Evolutionary conservation across 352 stramenopile species (phyloP).

Genomic region (Phytophthora idaei): DNA sequence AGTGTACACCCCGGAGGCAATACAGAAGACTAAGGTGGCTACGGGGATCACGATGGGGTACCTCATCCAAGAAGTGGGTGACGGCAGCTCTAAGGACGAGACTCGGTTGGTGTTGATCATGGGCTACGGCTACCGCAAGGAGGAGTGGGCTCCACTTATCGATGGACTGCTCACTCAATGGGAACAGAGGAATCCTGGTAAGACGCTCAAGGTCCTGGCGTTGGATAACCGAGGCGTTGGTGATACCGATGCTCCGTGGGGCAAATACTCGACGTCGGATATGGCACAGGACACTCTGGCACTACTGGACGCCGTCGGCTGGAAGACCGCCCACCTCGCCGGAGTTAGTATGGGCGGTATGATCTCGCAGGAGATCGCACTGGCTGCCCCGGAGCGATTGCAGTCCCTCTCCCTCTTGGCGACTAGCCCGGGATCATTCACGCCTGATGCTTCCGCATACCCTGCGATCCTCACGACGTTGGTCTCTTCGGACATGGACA

Average conservation of each 20-base stretch:
- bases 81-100: slow-evolving; percentile 26
- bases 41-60: slow-evolving; percentile 60
- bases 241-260: slow-evolving; percentile 52
- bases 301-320: slow-evolving; percentile 60
- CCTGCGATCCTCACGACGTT: slow-evolving; percentile 45
- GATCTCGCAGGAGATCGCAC: slow-evolving; percentile 67
- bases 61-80: slow-evolving; percentile 40
- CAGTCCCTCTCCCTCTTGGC: slow-evolving; percentile 67
- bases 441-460: slow-evolving; percentile 34
- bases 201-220: slow-evolving; percentile 48
- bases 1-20: slow-evolving; percentile 35
- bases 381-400: slow-evolving; percentile 48
- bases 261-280: slow-evolving; percentile 57
- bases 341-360: slow-evolving; percentile 77
- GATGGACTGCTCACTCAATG: slow-evolving; percentile 42
- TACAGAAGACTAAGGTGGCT: slow-evolving; percentile 40
- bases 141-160: slow-evolving; percentile 46
- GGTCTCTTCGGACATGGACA: slow-evolving; percentile 38
- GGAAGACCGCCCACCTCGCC: slow-evolving; percentile 55
- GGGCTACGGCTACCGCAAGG: slow-evolving; percentile 49
- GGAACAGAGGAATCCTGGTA: slow-evolving; percentile 14
- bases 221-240: slow-evolving; percentile 70
- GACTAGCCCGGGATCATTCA: slow-evolving; percentile 60
- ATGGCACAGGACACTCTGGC: slow-evolving; percentile 71
- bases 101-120: slow-evolving; percentile 50